phyloP scores from a whole-genome alignment of 192 early-diverging fungal species.

The Piromyces sp. region DNA sequence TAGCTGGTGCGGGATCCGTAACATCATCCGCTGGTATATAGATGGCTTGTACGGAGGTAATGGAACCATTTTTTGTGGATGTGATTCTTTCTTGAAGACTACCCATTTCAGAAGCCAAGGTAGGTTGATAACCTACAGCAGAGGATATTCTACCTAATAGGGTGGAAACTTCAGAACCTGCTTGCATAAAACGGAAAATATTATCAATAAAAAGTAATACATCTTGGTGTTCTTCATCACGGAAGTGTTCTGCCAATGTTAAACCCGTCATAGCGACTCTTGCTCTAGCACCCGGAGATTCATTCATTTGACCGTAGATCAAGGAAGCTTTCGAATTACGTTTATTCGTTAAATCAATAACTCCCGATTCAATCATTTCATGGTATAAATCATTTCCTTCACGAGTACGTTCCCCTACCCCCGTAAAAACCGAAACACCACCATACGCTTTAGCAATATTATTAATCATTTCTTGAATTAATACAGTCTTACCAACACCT shows the following conservation, averaged over 20 bases:
- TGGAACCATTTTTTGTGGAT: slow-evolving; percentile 99
- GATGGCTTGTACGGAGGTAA: slow-evolving; percentile 95
- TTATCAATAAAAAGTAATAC: slow-evolving; percentile 99
- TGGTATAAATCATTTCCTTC: slow-evolving; percentile 99
- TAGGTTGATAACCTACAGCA: slow-evolving; percentile 99
- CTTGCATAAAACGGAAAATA: slow-evolving; percentile 99
- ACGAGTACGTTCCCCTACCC: slow-evolving; percentile 97
- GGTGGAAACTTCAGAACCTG: slow-evolving; percentile 93
- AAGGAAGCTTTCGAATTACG: slow-evolving; percentile 86
- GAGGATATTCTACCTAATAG: slow-evolving; percentile 98
- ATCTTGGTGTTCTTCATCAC: slow-evolving; percentile 98
- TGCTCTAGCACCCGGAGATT: slow-evolving; percentile 95
- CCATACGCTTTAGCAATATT: slow-evolving; percentile 80
- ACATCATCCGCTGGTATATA: slow-evolving; percentile 99
- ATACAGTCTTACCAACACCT: slow-evolving; percentile 98
- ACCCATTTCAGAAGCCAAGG: slow-evolving; percentile 97
- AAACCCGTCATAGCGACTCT: slow-evolving; percentile 93
- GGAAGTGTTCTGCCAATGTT: slow-evolving; percentile 99
- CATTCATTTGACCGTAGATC: slow-evolving; percentile 99
- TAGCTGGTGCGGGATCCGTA: slow-evolving; percentile 97
- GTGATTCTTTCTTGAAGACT: slow-evolving; percentile 99
- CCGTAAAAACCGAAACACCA: slow-evolving; percentile 73
- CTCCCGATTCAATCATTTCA: slow-evolving; percentile 92
- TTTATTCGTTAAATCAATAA: slow-evolving; percentile 87
- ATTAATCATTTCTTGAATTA: slow-evolving; percentile 98